Evolutionary conservation across 2,329 filamentous ascomycete species (phyloP).

Genomic region (Endoconidiophora laricicola): DNA sequence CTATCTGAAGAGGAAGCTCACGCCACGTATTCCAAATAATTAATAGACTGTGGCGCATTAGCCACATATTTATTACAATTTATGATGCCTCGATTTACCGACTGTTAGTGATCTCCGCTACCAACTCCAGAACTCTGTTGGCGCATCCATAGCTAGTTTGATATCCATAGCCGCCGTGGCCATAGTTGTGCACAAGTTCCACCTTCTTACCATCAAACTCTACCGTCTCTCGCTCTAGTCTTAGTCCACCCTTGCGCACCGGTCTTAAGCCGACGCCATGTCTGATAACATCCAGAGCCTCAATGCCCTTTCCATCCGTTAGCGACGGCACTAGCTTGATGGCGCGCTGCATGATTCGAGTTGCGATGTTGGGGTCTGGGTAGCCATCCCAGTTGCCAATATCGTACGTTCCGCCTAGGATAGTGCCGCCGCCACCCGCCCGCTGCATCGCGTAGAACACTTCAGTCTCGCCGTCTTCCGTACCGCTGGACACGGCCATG

Average conservation of each 20-base stretch:
- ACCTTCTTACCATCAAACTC: constrained; percentile 39
- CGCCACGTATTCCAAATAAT: neutral
- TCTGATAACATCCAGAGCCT: constrained; percentile 57
- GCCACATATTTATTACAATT: neutral
- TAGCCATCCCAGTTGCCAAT: constrained; percentile 63
- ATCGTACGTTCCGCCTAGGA: constrained; percentile 76
- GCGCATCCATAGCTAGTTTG: constrained; percentile 55
- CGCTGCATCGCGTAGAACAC: constrained; percentile 69
- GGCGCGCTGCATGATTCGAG: constrained; percentile 69
- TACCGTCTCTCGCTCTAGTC: constrained; percentile 50
- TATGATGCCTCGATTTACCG: neutral
- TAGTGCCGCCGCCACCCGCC: constrained; percentile 61
- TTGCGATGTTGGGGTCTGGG: constrained; percentile 63
- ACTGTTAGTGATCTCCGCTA: constrained; percentile 36
- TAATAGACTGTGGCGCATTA: too few relatives aligned
- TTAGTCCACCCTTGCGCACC: constrained; percentile 52
- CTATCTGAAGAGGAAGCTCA: neutral
- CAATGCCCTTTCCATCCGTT: constrained; percentile 48
- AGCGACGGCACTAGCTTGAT: constrained; percentile 48
- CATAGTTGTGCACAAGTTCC: constrained; percentile 68
- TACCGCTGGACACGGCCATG: constrained; percentile 56
- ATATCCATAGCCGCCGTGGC: constrained; percentile 65
- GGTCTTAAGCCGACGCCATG: constrained; percentile 74
- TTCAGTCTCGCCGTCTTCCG: constrained; percentile 57
- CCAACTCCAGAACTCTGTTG: constrained; percentile 46